Percentiles rank a stretch among this genome's conserved stretches.
phyloP scores from a whole-genome alignment of 1,284 basidiomycete species.

The Garcileccinum viscosum region DNA sequence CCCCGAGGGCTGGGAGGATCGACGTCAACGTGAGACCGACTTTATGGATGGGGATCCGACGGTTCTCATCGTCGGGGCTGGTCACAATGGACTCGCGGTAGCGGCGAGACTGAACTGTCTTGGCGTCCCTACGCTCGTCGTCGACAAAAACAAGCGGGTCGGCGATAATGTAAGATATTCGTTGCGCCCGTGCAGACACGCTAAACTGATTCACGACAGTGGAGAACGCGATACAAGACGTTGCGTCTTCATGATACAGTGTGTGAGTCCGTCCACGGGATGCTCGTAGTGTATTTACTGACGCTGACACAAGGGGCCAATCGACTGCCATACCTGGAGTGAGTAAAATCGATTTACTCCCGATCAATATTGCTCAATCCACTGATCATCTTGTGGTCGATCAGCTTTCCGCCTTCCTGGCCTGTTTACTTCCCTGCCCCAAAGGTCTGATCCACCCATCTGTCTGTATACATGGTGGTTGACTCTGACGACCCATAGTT shows the following conservation, averaged over 20 bases:
- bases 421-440: slow-evolving; percentile 42
- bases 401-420: slow-evolving; percentile 46
- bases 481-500: slow-evolving; percentile 39
- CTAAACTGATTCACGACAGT: slow-evolving; percentile 20
- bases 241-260: slow-evolving; percentile 31
- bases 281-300: slow-evolving; percentile 1
- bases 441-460: slow-evolving; percentile 26
- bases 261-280: slow-evolving; percentile 25
- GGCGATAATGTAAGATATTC: slow-evolving; percentile 43
- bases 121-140: slow-evolving; percentile 40
- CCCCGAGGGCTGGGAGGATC: slow-evolving; percentile 24
- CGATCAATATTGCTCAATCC: background rate
- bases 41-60: slow-evolving; percentile 30
- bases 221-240: slow-evolving; percentile 38
- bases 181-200: background rate
- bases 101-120: slow-evolving; percentile 45
- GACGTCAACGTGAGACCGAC: slow-evolving; percentile 21
- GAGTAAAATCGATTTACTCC: slow-evolving; percentile 4
- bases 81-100: slow-evolving; percentile 43
- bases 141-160: slow-evolving; percentile 42
- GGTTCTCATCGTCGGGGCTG: slow-evolving; percentile 43
- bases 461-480: background rate
- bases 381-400: background rate
- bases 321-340: slow-evolving; percentile 35
- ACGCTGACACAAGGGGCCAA: slow-evolving; percentile 24